Evolutionary conservation across 2,329 filamentous ascomycete species (phyloP).

Genomic region (Aspergillus pseudoterreus): DNA sequence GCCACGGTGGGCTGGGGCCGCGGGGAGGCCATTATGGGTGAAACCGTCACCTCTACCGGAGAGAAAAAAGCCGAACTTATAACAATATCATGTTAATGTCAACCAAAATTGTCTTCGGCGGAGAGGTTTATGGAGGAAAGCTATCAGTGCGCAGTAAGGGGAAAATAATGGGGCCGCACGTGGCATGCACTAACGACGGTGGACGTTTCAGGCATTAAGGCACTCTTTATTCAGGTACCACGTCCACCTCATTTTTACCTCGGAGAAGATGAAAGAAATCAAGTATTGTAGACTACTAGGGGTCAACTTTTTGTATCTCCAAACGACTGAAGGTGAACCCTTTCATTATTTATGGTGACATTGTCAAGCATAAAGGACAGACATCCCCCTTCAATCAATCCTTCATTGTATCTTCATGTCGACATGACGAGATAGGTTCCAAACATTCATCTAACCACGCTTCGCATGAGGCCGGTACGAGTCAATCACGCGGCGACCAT

Average conservation of each 20-base stretch:
- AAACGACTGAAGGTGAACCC: too few relatives aligned
- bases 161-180: conserved; percentile 7
- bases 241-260: too few relatives aligned
- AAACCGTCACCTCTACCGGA: background rate
- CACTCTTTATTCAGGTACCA: background rate
- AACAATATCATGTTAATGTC: conserved; percentile 2
- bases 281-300: too few relatives aligned
- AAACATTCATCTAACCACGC: too few relatives aligned
- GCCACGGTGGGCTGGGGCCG: conserved; percentile 22
- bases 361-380: too few relatives aligned
- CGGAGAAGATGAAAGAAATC: too few relatives aligned
- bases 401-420: too few relatives aligned
- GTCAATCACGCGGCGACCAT: conserved; percentile 15
- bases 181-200: conserved; percentile 6
- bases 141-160: background rate
- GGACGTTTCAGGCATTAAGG: conserved; percentile 7
- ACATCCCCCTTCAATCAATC: too few relatives aligned
- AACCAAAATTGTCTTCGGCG: background rate
- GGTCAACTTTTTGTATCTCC: too few relatives aligned
- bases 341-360: too few relatives aligned
- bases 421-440: too few relatives aligned
- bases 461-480: conserved; percentile 21
- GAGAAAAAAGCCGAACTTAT: background rate
- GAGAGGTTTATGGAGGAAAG: background rate
- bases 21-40: conserved; percentile 20